Evolutionary conservation across 495 filamentous ascomycete species (phyloP).

Genomic region (Mytilinidion resinicola): DNA sequence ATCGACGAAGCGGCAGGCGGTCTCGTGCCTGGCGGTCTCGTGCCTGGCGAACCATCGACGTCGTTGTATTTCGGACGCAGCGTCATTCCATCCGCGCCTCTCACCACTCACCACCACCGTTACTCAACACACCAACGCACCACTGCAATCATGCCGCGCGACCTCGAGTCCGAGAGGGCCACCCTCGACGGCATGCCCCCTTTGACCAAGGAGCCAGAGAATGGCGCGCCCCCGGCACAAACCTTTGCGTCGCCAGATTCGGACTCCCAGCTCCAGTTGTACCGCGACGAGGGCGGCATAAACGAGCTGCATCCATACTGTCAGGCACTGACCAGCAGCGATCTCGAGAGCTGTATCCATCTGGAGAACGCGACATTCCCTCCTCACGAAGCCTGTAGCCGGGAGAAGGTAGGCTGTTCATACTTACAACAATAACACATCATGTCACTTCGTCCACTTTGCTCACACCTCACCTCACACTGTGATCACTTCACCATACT

Average conservation of each 20-base stretch:
- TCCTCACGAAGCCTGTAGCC: conserved; percentile 61
- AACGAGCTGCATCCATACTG: conserved; percentile 57
- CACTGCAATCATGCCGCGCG: conserved; percentile 34
- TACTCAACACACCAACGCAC: neutral
- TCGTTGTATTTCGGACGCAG: neutral
- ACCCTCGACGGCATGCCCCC: conserved; percentile 29
- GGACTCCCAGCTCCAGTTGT: conserved; percentile 10
- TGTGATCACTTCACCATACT: too few species aligned
- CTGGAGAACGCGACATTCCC: conserved; percentile 74
- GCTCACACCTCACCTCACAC: conserved; percentile 9
- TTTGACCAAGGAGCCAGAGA: conserved; percentile 28
- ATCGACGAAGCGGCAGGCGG: too few species aligned
- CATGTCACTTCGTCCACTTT: neutral
- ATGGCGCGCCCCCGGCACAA: conserved; percentile 3
- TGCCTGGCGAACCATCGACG: too few species aligned
- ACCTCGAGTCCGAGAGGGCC: conserved; percentile 31
- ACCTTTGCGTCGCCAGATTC: neutral
- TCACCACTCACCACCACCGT: neutral
- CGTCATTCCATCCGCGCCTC: neutral
- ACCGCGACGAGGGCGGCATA: conserved; percentile 14
- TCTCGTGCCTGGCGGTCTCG: too few species aligned
- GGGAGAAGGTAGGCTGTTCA: conserved; percentile 64
- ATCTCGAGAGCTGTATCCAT: conserved; percentile 67
- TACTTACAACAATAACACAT: neutral
- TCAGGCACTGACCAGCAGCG: conserved; percentile 61